Evolutionary conservation across 805 yeast genomes (phyloP).

Genomic region (Saccharomycopsis microspora): DNA sequence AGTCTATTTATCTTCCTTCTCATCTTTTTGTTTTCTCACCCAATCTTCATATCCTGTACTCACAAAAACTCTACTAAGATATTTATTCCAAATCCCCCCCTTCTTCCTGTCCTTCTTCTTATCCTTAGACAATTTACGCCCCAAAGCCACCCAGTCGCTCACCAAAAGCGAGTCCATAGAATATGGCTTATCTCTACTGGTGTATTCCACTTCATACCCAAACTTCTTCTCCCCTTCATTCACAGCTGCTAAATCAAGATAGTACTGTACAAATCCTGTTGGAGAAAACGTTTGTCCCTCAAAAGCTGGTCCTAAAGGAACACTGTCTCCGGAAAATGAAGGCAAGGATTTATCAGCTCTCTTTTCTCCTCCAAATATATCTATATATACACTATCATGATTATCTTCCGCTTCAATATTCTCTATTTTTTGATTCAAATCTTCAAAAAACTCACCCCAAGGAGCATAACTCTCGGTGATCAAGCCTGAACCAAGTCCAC

Average conservation of each 20-base stretch:
- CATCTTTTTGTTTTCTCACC: conserved; percentile 33
- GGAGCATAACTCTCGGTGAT: conserved; percentile 25
- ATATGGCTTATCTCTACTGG: conserved; percentile 52
- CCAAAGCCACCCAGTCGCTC: conserved; percentile 49
- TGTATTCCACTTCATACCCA: conserved; percentile 53
- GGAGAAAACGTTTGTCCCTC: conserved; percentile 64
- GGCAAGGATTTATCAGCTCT: conserved; percentile 49
- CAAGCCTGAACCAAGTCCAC: conserved; percentile 28
- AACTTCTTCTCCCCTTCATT: conserved; percentile 37
- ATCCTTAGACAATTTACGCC: conserved; percentile 8
- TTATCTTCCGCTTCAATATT: neutral
- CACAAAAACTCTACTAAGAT: conserved; percentile 48
- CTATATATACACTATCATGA: conserved; percentile 13
- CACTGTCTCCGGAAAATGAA: conserved; percentile 24
- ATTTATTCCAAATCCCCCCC: conserved; percentile 40
- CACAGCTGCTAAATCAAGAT: conserved; percentile 44
- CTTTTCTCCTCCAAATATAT: conserved; percentile 16
- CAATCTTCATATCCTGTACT: conserved; percentile 51
- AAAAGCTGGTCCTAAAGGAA: conserved; percentile 68
- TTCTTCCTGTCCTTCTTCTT: conserved; percentile 21
- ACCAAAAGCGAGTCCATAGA: conserved; percentile 45
- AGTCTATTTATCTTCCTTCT: conserved; percentile 34
- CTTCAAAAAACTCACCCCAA: conserved; percentile 49
- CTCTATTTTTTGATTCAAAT: conserved; percentile 29
- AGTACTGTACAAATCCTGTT: conserved; percentile 60